Conservation (phyloP, 768 basidiomycete genomes). For the Suillus subalutaceus region DNA sequence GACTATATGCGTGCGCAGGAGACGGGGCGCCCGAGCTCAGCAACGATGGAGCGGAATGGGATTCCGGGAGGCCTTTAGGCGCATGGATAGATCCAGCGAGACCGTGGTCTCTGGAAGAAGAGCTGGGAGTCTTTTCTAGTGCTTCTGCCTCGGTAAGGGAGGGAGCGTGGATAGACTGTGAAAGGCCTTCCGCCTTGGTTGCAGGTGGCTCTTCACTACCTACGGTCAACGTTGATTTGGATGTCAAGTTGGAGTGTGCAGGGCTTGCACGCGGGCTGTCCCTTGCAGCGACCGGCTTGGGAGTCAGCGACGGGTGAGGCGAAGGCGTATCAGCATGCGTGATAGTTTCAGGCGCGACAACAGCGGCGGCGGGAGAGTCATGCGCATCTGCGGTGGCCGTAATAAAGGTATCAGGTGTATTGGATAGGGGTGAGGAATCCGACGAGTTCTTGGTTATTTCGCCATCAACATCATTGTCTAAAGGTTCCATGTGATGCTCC, state of each 20-base stretch:
- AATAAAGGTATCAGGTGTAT: conserved; percentile 3
- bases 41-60: conserved; percentile 37
- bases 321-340: conserved; percentile 25
- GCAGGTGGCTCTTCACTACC: conserved; percentile 19
- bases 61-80: conserved; percentile 42
- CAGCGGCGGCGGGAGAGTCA: conserved; percentile 17
- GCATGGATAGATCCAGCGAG: conserved; percentile 62
- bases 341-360: conserved; percentile 14
- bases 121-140: conserved; percentile 20
- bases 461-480: conserved; percentile 15
- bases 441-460: conserved; percentile 7
- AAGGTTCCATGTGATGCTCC: conserved; percentile 25
- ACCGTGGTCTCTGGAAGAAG: conserved; percentile 36
- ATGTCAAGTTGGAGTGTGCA: conserved; percentile 17
- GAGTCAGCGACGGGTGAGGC: conserved; percentile 50
- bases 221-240: conserved; percentile 13
- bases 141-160: conserved; percentile 20
- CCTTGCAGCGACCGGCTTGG: conserved; percentile 42
- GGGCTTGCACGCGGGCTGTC: conserved; percentile 19
- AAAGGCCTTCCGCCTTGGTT: conserved; percentile 24
- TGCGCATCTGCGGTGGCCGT: conserved; percentile 14
- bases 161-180: conserved; percentile 31
- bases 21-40: conserved; percentile 31
- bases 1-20: conserved; percentile 33
- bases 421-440: conserved; percentile 15